Conservation (phyloP, 257 asterid species). For the Solanum corneliomulleri region DNA sequence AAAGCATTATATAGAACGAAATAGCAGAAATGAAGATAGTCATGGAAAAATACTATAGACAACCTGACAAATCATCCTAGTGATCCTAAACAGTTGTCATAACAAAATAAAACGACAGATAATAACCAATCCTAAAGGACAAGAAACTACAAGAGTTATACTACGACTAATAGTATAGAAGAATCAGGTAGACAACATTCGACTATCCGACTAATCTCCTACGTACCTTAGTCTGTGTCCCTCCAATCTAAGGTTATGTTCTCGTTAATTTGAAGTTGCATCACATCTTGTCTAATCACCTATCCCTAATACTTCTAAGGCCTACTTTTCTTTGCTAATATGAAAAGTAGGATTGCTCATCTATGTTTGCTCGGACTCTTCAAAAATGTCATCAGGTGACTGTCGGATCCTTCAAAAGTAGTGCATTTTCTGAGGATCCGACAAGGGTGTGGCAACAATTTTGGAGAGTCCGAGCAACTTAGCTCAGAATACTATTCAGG, state of each 20-base stretch:
- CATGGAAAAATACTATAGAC: not conserved
- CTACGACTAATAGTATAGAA: not conserved
- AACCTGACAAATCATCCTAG: too few relatives aligned
- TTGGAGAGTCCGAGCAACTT: too few relatives aligned
- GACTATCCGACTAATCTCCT: not conserved
- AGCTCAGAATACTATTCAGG: not conserved
- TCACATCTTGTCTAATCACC: not conserved
- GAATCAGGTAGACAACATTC: not conserved
- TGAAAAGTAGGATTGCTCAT: not conserved
- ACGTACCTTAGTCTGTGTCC: not conserved
- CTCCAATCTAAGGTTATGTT: not conserved
- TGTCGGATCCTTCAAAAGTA: too few relatives aligned
- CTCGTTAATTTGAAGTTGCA: not conserved
- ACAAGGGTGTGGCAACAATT: too few relatives aligned
- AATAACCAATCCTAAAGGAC: not conserved
- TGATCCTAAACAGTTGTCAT: not conserved
- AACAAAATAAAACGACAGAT: not conserved
- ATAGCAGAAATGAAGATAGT: not conserved
- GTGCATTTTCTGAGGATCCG: too few relatives aligned
- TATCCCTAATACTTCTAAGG: not conserved
- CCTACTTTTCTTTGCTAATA: not conserved
- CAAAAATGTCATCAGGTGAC: too few relatives aligned
- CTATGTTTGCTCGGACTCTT: too few relatives aligned
- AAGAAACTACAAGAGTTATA: not conserved
- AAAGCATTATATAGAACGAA: not conserved